These are phyloP conservation scores for Gynostemma pentaphyllum DNA, from an alignment of 306 rosid genomes.

Conservation along the genomic window DNA sequence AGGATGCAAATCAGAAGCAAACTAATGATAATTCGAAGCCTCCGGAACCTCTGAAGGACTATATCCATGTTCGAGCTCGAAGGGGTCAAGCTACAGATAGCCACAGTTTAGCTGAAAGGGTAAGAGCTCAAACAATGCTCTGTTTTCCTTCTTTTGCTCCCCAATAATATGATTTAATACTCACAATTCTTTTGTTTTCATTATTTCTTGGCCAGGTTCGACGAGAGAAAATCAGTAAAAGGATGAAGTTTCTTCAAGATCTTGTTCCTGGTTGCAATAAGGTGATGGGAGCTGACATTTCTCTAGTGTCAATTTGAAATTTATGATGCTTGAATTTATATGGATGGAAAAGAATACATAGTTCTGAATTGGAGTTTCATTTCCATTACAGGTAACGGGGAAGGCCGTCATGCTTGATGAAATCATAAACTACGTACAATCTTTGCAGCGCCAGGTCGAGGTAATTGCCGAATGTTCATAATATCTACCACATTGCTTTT, in stretches of 20 bases:
- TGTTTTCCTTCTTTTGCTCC: background rate
- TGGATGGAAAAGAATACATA: conserved; percentile 3
- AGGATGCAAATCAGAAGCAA: conserved; percentile 22
- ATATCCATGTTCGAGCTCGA: conserved; percentile 86
- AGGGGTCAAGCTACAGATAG: conserved; percentile 97
- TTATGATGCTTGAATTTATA: background rate
- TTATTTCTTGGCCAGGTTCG: conserved; percentile 40
- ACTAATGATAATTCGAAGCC: conserved; percentile 33
- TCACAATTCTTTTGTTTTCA: background rate
- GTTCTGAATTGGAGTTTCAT: background rate
- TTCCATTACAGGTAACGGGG: conserved; percentile 59
- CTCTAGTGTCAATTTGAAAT: background rate
- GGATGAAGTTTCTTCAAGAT: conserved; percentile 93
- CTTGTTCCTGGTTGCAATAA: conserved; percentile 93
- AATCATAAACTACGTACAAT: conserved; percentile 82
- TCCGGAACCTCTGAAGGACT: conserved; percentile 72
- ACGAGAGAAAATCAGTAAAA: conserved; percentile 86
- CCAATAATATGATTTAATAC: background rate
- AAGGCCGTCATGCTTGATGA: conserved; percentile 95
- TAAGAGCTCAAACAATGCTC: conserved; percentile 11
- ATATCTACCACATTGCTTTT: background rate
- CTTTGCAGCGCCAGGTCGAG: conserved; percentile 58
- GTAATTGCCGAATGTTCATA: conserved; percentile 18
- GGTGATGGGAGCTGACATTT: conserved; percentile 31
- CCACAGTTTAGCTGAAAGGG: conserved; percentile 94